These are phyloP conservation scores for Passalora sequoiae DNA, from an alignment of 2,329 filamentous ascomycete genomes.

Conservation along the genomic window DNA sequence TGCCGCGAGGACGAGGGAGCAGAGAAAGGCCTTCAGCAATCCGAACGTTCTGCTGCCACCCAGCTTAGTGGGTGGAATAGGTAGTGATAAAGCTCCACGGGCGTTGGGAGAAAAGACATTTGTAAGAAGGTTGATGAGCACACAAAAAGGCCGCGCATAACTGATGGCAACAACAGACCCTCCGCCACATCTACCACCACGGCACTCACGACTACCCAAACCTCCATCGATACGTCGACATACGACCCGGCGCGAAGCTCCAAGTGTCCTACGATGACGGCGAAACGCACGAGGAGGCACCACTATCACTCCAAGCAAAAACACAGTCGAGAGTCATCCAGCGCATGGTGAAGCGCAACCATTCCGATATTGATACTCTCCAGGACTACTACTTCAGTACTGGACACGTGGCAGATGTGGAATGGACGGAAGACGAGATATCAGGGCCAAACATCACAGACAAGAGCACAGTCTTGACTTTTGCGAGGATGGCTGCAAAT, in stretches of 20 bases:
- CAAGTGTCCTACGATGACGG: slow-evolving; percentile 28
- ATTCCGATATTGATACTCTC: slow-evolving; percentile 70
- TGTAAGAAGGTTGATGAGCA: slow-evolving; percentile 18
- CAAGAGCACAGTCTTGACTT: slow-evolving; percentile 73
- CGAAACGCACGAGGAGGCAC: slow-evolving; percentile 36
- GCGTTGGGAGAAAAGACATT: slow-evolving; percentile 28
- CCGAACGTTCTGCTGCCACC: slow-evolving; percentile 25
- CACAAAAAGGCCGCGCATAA: not conserved
- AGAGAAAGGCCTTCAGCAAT: slow-evolving; percentile 18
- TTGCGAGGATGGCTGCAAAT: slow-evolving; percentile 84
- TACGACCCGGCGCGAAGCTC: slow-evolving; percentile 52
- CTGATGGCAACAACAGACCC: slow-evolving; percentile 42
- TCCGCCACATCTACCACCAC: slow-evolving; percentile 91
- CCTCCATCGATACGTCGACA: slow-evolving; percentile 71
- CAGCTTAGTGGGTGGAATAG: slow-evolving; percentile 8
- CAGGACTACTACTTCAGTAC: slow-evolving; percentile 65
- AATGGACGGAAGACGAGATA: slow-evolving; percentile 79
- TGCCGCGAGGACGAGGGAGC: slow-evolving; percentile 18
- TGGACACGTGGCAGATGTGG: slow-evolving; percentile 63
- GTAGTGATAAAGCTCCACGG: slow-evolving; percentile 10
- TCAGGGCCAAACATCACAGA: slow-evolving; percentile 76
- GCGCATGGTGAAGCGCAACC: slow-evolving; percentile 71
- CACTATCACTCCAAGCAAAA: slow-evolving; percentile 41
- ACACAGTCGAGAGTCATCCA: slow-evolving; percentile 60
- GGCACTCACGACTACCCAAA: slow-evolving; percentile 72